These are phyloP conservation scores for Xerocomus amazonicus DNA, from an alignment of 1,284 basidiomycete genomes.

Conservation along the genomic window DNA sequence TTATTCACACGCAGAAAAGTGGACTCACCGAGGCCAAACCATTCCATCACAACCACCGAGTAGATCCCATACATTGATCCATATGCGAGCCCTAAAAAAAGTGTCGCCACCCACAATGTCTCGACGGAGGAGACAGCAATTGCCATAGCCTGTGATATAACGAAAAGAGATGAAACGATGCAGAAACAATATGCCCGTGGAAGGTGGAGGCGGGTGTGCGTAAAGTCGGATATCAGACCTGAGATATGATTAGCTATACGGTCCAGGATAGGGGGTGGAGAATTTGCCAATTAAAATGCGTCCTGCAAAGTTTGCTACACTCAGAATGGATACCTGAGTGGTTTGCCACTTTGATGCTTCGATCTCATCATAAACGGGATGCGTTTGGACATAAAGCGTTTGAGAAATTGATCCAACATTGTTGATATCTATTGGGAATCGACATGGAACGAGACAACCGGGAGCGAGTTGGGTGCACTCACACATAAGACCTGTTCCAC, in stretches of 20 bases:
- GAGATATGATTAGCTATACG: background rate
- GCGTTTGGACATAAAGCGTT: slow-evolving; percentile 71
- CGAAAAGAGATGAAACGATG: slow-evolving; percentile 62
- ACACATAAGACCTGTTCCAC: slow-evolving; percentile 90
- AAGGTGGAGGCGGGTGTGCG: slow-evolving; percentile 54
- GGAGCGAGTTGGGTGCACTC: slow-evolving; percentile 25
- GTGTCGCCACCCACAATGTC: slow-evolving; percentile 76
- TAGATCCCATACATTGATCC: slow-evolving; percentile 76
- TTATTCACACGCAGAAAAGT: background rate
- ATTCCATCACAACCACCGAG: slow-evolving; percentile 78
- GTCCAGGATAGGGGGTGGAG: background rate
- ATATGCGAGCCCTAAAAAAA: slow-evolving; percentile 69
- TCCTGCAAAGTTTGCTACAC: slow-evolving; percentile 80
- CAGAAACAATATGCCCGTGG: slow-evolving; percentile 73
- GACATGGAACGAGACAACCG: background rate
- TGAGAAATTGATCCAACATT: slow-evolving; percentile 93
- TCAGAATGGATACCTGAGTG: slow-evolving; percentile 81
- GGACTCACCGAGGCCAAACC: slow-evolving; percentile 75
- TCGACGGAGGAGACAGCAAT: slow-evolving; percentile 56
- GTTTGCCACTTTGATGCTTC: slow-evolving; percentile 78
- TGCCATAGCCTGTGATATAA: slow-evolving; percentile 65
- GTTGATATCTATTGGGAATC: slow-evolving; percentile 72
- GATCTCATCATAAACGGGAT: slow-evolving; percentile 59
- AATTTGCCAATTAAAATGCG: slow-evolving; percentile 69
- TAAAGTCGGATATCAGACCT: slow-evolving; percentile 72